A percentile compares a stretch with the other conserved stretches of the same genome.
Conservation (phyloP, 495 filamentous ascomycete genomes). For the Evernia prunastri region DNA sequence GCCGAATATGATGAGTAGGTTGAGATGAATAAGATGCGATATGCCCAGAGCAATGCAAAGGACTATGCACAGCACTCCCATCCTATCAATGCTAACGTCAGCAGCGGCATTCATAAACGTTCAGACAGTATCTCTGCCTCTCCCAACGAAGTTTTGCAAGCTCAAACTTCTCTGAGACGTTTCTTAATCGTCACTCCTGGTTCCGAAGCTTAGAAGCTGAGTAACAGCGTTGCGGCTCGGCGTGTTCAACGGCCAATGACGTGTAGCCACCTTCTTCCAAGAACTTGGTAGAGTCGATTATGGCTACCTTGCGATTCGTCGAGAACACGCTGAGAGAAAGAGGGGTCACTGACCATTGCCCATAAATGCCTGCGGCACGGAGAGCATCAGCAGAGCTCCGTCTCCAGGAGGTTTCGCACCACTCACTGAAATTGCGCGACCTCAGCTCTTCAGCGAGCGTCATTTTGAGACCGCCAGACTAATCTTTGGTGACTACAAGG, state of each 20-base stretch:
- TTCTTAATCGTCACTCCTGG: neutral
- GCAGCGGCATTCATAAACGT: neutral
- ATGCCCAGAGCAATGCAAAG: conserved; percentile 94
- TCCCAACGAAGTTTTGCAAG: neutral
- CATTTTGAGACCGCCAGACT: conserved; percentile 31
- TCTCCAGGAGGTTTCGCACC: conserved; percentile 11
- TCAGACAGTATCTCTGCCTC: neutral
- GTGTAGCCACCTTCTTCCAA: neutral
- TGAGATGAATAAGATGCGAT: conserved; percentile 74
- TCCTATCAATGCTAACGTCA: conserved; percentile 50
- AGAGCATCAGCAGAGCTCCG: conserved; percentile 32
- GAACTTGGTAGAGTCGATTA: neutral
- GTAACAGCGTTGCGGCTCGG: neutral
- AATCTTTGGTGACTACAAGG: neutral
- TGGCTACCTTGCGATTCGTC: neutral
- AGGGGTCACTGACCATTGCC: conserved; percentile 81
- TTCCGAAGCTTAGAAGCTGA: neutral
- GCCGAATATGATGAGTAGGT: conserved; percentile 67
- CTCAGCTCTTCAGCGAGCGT: conserved; percentile 67
- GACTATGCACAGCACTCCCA: conserved; percentile 87
- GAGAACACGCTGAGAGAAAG: neutral
- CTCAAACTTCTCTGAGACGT: neutral
- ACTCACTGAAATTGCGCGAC: conserved; percentile 96
- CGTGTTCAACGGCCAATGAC: neutral
- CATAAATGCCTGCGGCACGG: conserved; percentile 78